Base-by-base conservation (phyloP, 2,329 filamentous ascomycete species). In the Septoria linicola region DNA sequence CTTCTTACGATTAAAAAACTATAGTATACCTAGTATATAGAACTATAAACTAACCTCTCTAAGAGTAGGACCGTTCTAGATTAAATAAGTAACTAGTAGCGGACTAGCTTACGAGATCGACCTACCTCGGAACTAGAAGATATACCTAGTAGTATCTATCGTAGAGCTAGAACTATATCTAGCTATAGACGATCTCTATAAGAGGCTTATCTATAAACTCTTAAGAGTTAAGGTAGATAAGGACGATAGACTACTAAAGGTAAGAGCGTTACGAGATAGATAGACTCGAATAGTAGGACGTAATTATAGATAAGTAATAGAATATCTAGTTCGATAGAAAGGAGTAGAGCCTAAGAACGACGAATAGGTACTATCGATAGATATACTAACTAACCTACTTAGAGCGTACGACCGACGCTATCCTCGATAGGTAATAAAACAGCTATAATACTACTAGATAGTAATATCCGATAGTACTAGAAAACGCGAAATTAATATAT, bases 131-230 rank as follows among this genome's bases (percentile, higher is more conserved):
- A 21, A 45, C 23, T 40, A 37, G 34, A 39, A 30, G 6, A 45
- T 51, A 14, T 17, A 51, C 20, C 49, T 20, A 14, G 23, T 51
- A 40, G 35, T 51, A 16, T 51, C 19, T n/a, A 34, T 51, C 19
- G n/a, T 32, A 7, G 30, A 51, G 20, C 20, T 51, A 11, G 25
- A 51, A 35, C 45, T 10, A 10, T 27, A 27, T 27, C 23, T 27
- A 27, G 23, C 23, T 5, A 27, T 10, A 5, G 23, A 27, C 23
- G 23, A 27, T 10, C 23, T 27, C 5, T 27, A 27, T 27, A 5
- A 10, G 5, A 5, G 23, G 23, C 23, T 10, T 5, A 27, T 10
- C 21, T n/a, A n/a, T 6, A 35, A 35, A 13, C 32, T n/a, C 6
- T 6, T n/a, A 35, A 35, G 32, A n/a, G 32, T n/a, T 6, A n/a